Evolutionary conservation across 2,329 filamentous ascomycete species (phyloP).

Genomic region (Penicillium sp.): DNA sequence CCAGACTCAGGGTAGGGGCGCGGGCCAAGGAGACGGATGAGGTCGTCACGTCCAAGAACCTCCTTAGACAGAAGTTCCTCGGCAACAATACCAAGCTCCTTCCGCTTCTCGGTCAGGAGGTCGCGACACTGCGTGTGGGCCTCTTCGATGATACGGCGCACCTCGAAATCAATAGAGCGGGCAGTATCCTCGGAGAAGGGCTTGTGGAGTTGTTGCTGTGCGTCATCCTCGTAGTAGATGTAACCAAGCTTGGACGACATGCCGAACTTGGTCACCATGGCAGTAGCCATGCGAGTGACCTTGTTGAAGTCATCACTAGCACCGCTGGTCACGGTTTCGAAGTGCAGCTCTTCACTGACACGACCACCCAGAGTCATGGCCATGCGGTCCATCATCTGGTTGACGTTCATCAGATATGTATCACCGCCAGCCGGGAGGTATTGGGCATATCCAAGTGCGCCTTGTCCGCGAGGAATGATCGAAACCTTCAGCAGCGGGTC

Average conservation of each 20-base stretch:
- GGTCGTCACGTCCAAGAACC: slow-evolving; percentile 84
- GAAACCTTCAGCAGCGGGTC: slow-evolving; percentile 97
- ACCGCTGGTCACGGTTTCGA: slow-evolving; percentile 91
- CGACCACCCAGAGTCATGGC: slow-evolving; percentile 97
- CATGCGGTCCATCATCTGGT: slow-evolving; percentile 99
- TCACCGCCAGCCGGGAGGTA: slow-evolving; percentile 84
- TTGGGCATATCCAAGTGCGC: slow-evolving; percentile 91
- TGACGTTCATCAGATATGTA: slow-evolving; percentile 91
- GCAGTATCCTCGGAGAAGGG: slow-evolving; percentile 95
- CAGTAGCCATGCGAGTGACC: slow-evolving; percentile 90
- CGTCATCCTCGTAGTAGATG: slow-evolving; percentile 80
- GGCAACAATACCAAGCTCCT: slow-evolving; percentile 82
- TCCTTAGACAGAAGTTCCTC: slow-evolving; percentile 93
- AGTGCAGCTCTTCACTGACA: slow-evolving; percentile 93
- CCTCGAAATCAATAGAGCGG: slow-evolving; percentile 86
- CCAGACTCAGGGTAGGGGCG: slow-evolving; percentile 80
- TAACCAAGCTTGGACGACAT: slow-evolving; percentile 95
- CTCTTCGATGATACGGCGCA: slow-evolving; percentile 85
- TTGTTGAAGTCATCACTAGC: slow-evolving; percentile 98
- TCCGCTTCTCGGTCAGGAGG: slow-evolving; percentile 80
- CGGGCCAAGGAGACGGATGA: slow-evolving; percentile 82
- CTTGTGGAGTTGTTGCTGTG: slow-evolving; percentile 77
- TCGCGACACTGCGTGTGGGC: slow-evolving; percentile 89
- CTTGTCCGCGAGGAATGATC: slow-evolving; percentile 94
- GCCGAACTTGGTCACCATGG: slow-evolving; percentile 99